A percentile compares a stretch with the other conserved stretches of the same genome.
Evolutionary conservation across 352 stramenopile species (phyloP).

Genomic region (Phytophthora pistaciae): DNA sequence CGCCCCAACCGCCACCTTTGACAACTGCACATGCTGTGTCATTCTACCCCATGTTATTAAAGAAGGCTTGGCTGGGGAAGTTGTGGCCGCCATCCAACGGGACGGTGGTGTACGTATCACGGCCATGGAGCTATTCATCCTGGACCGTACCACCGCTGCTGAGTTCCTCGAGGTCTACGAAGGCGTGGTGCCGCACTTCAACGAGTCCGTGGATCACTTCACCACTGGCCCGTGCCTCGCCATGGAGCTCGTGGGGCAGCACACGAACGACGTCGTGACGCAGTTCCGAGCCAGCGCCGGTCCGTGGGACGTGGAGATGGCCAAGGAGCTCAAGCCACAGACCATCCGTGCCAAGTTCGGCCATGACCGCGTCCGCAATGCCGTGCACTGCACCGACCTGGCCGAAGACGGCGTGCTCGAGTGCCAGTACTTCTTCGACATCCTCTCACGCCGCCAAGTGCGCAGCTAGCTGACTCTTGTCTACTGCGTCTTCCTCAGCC

Average conservation of each 20-base stretch:
- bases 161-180: constrained; percentile 95
- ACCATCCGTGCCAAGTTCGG: constrained; percentile 93
- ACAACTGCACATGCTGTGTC: constrained; percentile 93
- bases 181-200: constrained; percentile 93
- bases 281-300: constrained; percentile 89
- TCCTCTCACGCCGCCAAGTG: constrained; percentile 82
- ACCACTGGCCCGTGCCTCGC: constrained; percentile 90
- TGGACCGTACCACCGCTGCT: constrained; percentile 87
- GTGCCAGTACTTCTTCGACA: constrained; percentile 95
- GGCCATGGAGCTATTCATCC: constrained; percentile 90
- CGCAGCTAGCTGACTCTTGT: constrained; percentile 15
- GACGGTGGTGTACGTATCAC: constrained; percentile 78
- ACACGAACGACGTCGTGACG: constrained; percentile 59
- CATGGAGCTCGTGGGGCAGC: constrained; percentile 85
- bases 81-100: constrained; percentile 86
- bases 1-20: constrained; percentile 74
- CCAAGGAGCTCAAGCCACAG: constrained; percentile 91
- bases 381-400: constrained; percentile 95
- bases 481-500: constrained; percentile 15
- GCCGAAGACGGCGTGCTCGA: constrained; percentile 91
- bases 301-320: constrained; percentile 94
- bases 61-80: constrained; percentile 76
- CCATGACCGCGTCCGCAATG: constrained; percentile 88
- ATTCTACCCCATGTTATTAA: constrained; percentile 95
- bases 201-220: constrained; percentile 91